A percentile compares a stretch with the other conserved stretches of the same genome.
phyloP scores from a whole-genome alignment of 257 asterid species.

The Solanum piurae region DNA sequence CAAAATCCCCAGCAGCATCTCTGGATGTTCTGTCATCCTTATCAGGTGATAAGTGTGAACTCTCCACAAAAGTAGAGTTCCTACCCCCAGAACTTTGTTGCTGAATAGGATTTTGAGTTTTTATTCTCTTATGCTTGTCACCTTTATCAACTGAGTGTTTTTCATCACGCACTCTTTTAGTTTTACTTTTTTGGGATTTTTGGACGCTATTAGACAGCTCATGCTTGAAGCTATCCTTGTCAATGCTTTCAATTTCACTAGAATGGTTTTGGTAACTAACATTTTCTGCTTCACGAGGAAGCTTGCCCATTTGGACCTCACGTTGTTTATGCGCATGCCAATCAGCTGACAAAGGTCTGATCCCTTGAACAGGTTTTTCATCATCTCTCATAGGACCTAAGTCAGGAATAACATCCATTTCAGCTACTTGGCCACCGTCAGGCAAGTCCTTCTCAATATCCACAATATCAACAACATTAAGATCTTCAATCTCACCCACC shows the following conservation, averaged over 20 bases:
- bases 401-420: constrained; percentile 21
- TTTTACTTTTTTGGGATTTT: constrained; percentile 30
- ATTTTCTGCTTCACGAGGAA: constrained; percentile 22
- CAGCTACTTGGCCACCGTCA: constrained; percentile 27
- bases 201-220: constrained; percentile 30
- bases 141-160: constrained; percentile 33
- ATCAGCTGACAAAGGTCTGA: constrained; percentile 21
- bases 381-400: constrained; percentile 36
- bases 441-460: constrained; percentile 62
- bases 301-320: constrained; percentile 11
- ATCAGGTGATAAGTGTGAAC: constrained; percentile 52
- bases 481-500: constrained; percentile 39
- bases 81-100: constrained; percentile 35
- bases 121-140: constrained; percentile 39
- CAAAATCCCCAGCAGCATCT: constrained; percentile 30
- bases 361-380: constrained; percentile 32
- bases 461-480: constrained; percentile 33
- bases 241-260: constrained; percentile 27
- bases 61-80: constrained; percentile 37
- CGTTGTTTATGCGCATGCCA: constrained; percentile 26
- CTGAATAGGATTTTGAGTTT: constrained; percentile 33
- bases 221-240: constrained; percentile 24
- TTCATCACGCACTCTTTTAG: constrained; percentile 48
- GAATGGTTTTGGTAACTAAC: constrained; percentile 3
- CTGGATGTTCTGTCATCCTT: constrained; percentile 24